Evolutionary conservation across 352 stramenopile species (phyloP).

Genomic region (Phytophthora pini): DNA sequence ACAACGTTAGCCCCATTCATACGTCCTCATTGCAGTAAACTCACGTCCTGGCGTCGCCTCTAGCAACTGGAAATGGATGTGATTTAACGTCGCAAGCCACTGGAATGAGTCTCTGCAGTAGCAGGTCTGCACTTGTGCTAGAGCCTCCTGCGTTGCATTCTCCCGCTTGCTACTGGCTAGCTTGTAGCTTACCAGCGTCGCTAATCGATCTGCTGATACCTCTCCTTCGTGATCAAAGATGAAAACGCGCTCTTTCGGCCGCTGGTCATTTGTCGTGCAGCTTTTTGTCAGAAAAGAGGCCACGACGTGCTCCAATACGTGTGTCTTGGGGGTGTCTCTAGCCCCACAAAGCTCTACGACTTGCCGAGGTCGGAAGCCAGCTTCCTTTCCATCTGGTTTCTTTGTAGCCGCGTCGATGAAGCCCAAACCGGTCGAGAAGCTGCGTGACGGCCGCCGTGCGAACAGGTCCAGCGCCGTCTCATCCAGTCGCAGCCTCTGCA

Average conservation of each 20-base stretch:
- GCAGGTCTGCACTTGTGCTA: constrained; percentile 51
- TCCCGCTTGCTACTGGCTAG: constrained; percentile 16
- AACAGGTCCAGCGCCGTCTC: constrained; percentile 83
- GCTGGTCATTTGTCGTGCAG: constrained; percentile 17
- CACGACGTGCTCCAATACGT: constrained; percentile 63
- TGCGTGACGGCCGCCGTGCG: constrained; percentile 51
- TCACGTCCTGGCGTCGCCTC: constrained; percentile 53
- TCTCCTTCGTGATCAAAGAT: constrained; percentile 76
- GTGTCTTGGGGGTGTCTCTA: constrained; percentile 42
- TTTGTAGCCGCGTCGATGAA: constrained; percentile 62
- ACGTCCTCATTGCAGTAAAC: constrained; percentile 8
- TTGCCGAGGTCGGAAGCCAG: constrained; percentile 62
- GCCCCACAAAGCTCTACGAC: constrained; percentile 66
- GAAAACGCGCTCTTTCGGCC: constrained; percentile 51
- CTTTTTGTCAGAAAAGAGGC: constrained; percentile 64
- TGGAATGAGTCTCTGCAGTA: constrained; percentile 74
- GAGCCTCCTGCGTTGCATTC: constrained; percentile 24
- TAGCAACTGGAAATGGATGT: constrained; percentile 71
- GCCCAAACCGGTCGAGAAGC: constrained; percentile 59
- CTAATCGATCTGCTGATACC: constrained; percentile 26
- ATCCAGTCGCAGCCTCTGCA: constrained; percentile 42
- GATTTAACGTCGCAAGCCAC: constrained; percentile 77
- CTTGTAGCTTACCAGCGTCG: constrained; percentile 13
- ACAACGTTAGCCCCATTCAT: constrained; percentile 11
- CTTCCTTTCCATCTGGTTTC: constrained; percentile 15